Evolutionary conservation across 805 yeast species (phyloP), one percentile per base, ranked within the genome.

Genomic region (Candida maesae): DNA sequence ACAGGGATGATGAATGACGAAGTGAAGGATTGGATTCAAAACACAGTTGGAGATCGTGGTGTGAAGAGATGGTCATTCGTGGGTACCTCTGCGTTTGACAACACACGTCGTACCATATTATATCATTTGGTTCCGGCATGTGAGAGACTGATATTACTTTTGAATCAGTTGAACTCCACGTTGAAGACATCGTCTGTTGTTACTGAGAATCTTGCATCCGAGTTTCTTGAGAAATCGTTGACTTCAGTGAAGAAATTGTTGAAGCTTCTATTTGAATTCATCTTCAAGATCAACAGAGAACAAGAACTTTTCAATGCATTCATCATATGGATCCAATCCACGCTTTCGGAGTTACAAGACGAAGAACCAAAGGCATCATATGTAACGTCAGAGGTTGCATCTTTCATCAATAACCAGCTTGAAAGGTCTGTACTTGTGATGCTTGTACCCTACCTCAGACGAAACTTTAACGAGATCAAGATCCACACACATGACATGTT

Each of bases 1-100:
- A 76, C 84, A 0, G 83, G 84, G 2, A 63, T 74, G 38, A 65
- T 80, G 43, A 69, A 78, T 1, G 67, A 64, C 12, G 59, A 67
- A 1, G 62, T 77, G 2, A 71, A 69, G 44, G 79, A 76, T 41
- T 84, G 80, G 79, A 63, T 84, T 53, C 69, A 75, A 17, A 80
- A 81, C 49, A 76, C 79, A 35, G 63, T 84, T 25, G 89, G 86
- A 0, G 88, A 81, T 46, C 65, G 84, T 46, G 85, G 85, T 21
- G 56, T 76, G 15, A 76, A 73, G 46, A 67, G 76, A 48, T 74
- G 87, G 74, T 61, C 63, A 3, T 71, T 68, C 38, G 38, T 71
- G 14, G 81, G 84, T 0, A 70, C 67, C 26, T 59, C 67, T 2
- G 65, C 73, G 12, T 81, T 74, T 52, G 82, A 79, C 32, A 63